Percentiles rank a stretch among this genome's conserved stretches.
phyloP scores from a whole-genome alignment of 2,329 filamentous ascomycete genomes.

The Gliomastix tumulicola region DNA sequence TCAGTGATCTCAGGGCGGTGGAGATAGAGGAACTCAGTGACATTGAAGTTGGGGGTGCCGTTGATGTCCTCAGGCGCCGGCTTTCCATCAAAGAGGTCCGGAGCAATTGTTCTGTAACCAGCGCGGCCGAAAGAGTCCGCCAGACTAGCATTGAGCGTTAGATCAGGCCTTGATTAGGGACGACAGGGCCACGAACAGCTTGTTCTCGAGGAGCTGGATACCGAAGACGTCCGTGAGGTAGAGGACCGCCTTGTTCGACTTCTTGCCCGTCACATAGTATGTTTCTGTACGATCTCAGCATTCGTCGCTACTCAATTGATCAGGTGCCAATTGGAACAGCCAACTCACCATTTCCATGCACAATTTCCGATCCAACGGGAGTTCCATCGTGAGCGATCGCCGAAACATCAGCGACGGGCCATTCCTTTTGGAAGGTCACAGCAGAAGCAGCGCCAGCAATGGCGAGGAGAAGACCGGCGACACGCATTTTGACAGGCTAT shows the following conservation, averaged over 20 bases:
- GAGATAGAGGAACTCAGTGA: slow-evolving; percentile 11
- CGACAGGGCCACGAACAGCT: slow-evolving; percentile 3
- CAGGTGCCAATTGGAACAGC: slow-evolving; percentile 2
- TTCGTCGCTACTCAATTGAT: slow-evolving; percentile 20
- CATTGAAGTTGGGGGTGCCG: slow-evolving; percentile 8
- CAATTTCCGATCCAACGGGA: neutral
- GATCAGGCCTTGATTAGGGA: neutral
- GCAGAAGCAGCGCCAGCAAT: no score
- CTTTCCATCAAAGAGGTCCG: slow-evolving; percentile 15
- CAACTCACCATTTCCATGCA: neutral
- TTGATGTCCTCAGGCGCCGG: slow-evolving; percentile 11
- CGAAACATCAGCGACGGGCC: no score
- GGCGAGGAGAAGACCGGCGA: no score
- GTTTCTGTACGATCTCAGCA: slow-evolving; percentile 3
- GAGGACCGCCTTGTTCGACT: slow-evolving; percentile 7
- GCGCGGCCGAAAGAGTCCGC: slow-evolving; percentile 15
- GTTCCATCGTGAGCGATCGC: neutral
- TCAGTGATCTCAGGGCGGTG: slow-evolving; percentile 11
- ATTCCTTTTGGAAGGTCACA: no score
- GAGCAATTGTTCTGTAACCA: slow-evolving; percentile 16
- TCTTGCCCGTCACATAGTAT: slow-evolving; percentile 5
- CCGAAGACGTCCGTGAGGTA: slow-evolving; percentile 11
- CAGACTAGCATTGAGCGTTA: slow-evolving; percentile 8
- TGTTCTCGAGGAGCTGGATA: slow-evolving; percentile 10
- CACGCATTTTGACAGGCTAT: no score